Evolutionary conservation across 1,284 basidiomycete species (phyloP).

Genomic region (Violaceomyces palustris): DNA sequence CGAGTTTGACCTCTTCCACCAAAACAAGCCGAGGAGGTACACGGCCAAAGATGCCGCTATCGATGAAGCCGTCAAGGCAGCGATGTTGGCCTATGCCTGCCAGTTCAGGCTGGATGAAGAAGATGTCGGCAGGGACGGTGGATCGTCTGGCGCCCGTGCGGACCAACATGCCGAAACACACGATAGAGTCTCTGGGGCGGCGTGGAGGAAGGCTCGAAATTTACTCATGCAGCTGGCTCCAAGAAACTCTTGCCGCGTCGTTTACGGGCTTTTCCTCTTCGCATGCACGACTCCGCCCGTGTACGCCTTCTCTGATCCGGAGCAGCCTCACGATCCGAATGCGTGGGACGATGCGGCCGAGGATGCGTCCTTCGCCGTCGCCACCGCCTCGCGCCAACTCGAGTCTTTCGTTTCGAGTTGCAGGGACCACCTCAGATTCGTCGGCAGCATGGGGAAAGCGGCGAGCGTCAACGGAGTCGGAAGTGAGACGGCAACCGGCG

Average conservation of each 20-base stretch:
- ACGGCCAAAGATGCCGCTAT: constrained; percentile 26
- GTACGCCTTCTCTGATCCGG: too few species aligned
- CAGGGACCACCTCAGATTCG: constrained; percentile 14
- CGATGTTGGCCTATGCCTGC: constrained; percentile 32
- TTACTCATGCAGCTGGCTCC: constrained; percentile 28
- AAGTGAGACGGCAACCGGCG: too few species aligned
- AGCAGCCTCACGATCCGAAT: too few species aligned
- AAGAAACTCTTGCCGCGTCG: constrained; percentile 16
- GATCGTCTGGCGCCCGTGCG: background rate
- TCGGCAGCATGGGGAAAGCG: too few species aligned
- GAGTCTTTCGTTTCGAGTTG: constrained; percentile 27
- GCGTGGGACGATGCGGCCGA: constrained; percentile 25
- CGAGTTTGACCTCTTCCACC: constrained; percentile 14
- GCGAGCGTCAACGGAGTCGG: too few species aligned
- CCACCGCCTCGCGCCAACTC: constrained; percentile 24
- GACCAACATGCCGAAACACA: constrained; percentile 13
- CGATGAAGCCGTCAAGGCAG: constrained; percentile 31
- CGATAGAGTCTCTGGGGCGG: constrained; percentile 27
- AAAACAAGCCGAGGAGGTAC: too few species aligned
- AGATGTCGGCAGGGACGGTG: background rate
- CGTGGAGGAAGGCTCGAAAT: constrained; percentile 26
- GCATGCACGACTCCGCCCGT: constrained; percentile 27
- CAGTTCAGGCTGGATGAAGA: constrained; percentile 25
- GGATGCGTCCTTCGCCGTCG: constrained; percentile 27
- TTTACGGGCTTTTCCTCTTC: constrained; percentile 26